phyloP scores from a whole-genome alignment of 2,329 filamentous ascomycete species.

The Sclerotinia subarctica region DNA sequence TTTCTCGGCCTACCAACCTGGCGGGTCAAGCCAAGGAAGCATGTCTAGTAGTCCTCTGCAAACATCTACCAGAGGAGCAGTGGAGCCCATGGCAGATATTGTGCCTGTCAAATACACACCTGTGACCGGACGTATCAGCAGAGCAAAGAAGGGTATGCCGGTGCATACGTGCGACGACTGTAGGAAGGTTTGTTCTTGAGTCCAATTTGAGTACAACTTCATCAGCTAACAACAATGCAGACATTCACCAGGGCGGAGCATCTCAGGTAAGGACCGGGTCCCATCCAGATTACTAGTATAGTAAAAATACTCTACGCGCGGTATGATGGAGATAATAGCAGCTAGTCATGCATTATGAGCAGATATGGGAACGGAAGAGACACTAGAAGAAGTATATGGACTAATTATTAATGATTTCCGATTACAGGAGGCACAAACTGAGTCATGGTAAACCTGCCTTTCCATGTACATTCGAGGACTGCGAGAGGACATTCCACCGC shows the following conservation, averaged over 20 bases:
- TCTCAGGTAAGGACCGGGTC: conserved; percentile 46
- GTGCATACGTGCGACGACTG: conserved; percentile 39
- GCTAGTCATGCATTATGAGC: not conserved
- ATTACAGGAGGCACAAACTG: conserved; percentile 55
- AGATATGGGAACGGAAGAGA: not conserved
- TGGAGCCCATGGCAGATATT: conserved; percentile 29
- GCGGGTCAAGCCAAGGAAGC: conserved; percentile 30
- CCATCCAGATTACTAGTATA: not conserved
- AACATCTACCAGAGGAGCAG: conserved; percentile 28
- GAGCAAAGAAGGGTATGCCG: conserved; percentile 39
- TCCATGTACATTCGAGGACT: conserved; percentile 51
- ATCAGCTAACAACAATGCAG: conserved; percentile 40
- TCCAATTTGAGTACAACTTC: not conserved
- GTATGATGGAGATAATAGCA: not conserved
- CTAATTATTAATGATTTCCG: not conserved
- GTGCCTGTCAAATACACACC: conserved; percentile 39
- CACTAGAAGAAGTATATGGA: not conserved
- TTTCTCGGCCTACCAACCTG: conserved; percentile 28
- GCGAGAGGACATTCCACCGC: conserved; percentile 56
- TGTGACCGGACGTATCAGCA: conserved; percentile 39
- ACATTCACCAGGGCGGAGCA: conserved; percentile 63
- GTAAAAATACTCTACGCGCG: not conserved
- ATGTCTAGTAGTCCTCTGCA: conserved; percentile 31
- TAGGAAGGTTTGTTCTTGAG: conserved; percentile 30
- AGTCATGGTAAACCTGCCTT: conserved; percentile 55